A percentile compares a stretch with the other conserved stretches of the same genome.
phyloP scores from a whole-genome alignment of 2,329 filamentous ascomycete genomes.

The Aspergillus sp. region DNA sequence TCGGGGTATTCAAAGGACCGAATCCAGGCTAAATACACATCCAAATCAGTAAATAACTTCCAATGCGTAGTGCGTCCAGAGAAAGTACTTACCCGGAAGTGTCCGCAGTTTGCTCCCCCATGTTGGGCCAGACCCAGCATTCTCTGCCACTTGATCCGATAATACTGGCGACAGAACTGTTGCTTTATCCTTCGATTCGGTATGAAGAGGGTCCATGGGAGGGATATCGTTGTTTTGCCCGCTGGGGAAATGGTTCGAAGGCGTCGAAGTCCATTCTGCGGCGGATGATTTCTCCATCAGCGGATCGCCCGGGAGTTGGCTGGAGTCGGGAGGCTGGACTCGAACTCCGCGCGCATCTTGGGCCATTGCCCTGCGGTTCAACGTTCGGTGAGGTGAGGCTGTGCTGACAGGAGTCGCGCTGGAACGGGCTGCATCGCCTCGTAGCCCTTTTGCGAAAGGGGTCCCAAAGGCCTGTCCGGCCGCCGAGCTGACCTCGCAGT shows the following conservation, averaged over 20 bases:
- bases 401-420: constrained; percentile 24
- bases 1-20: constrained; percentile 36
- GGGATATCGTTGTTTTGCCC: constrained; percentile 23
- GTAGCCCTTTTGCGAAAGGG: constrained; percentile 15
- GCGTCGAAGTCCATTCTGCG: constrained; percentile 15
- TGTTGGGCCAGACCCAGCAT: constrained; percentile 10
- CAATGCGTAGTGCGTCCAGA: neutral
- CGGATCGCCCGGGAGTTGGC: constrained; percentile 22
- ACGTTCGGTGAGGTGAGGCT: constrained; percentile 20
- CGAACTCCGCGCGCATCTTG: constrained; percentile 29
- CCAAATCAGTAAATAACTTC: constrained; percentile 4
- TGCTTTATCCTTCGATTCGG: constrained; percentile 22
- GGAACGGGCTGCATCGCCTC: constrained; percentile 27
- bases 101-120: constrained; percentile 29
- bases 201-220: constrained; percentile 16
- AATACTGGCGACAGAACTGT: constrained; percentile 19
- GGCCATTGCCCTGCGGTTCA: constrained; percentile 31
- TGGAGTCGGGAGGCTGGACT: constrained; percentile 21
- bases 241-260: constrained; percentile 10
- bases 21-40: constrained; percentile 41
- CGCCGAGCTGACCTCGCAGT: constrained; percentile 6
- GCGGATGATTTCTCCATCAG: constrained; percentile 21
- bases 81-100: constrained; percentile 34
- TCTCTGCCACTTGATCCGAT: constrained; percentile 18
- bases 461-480: constrained; percentile 4